Evolutionary conservation across 371 early-diverging fungal species (phyloP), one percentile per base, ranked within the genome.

Genomic region (Rhizopus delemar): DNA sequence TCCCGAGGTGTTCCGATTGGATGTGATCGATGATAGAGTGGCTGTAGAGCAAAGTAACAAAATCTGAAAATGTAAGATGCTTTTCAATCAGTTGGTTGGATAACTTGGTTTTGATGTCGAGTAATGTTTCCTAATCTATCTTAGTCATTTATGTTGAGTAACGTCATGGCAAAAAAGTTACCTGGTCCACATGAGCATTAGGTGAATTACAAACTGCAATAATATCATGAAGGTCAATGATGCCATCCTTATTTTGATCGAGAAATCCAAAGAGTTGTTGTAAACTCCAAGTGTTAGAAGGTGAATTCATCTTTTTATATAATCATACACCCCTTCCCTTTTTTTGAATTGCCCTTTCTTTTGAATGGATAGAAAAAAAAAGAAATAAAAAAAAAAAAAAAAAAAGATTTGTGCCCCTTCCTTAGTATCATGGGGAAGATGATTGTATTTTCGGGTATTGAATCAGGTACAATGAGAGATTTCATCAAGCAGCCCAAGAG

Each of bases 221-320:
- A 46, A 84, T 68, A 65, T 82, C 85, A 38, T 76, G 69, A 29
- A 75, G 75, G 55, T 84, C 82, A 66, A 82, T 82, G 46, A 77
- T 51, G 12, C 85, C 85, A 56, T 82, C 85, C 52, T 84, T 76
- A 60, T 84, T 82, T 53, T 82, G 77, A 68, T 84, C 85, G 28
- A 84, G 65, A 34, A 79, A 74, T 35, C 75, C 65, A 65, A 84
- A 84, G 16, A 82, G 70, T 59, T 81, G 78, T 53, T 78, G 74
- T 53, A 80, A 63, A 55, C 64, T 74, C 70, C 72, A 73, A 45
- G 68, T 69, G 43, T 73, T 71, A 35, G 68, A 60, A 56, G 51
- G 15, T 36, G 59, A 51, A 49, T 48, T 57, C 63, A 63, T 62
- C 15, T 52, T 32, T 11, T 41, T 45, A 55, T 22, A 22, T 22